Evolutionary conservation across 352 stramenopile species (phyloP).

Genomic region (Pythium chondricola): DNA sequence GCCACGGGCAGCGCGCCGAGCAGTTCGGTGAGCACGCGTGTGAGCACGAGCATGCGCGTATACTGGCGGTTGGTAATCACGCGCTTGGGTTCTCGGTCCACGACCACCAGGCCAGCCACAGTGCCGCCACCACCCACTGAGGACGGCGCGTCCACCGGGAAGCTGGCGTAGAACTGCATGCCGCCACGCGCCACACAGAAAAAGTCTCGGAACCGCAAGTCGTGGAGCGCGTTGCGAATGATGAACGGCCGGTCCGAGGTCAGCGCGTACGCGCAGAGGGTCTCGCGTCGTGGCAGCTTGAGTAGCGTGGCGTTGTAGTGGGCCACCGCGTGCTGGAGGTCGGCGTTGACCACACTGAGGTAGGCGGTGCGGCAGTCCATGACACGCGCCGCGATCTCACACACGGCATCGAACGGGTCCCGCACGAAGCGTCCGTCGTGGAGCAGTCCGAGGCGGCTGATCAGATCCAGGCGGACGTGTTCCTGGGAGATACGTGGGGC

Average conservation of each 20-base stretch:
- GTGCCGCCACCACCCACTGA: constrained; percentile 20
- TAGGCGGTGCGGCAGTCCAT: constrained; percentile 28
- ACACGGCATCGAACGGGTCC: constrained; percentile 22
- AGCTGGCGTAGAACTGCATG: constrained; percentile 32
- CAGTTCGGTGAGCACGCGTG: constrained; percentile 22
- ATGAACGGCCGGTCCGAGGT: constrained; percentile 27
- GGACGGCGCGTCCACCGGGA: constrained; percentile 24
- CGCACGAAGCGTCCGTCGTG: constrained; percentile 3
- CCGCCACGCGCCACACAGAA: constrained; percentile 24
- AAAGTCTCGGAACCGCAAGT: constrained; percentile 32
- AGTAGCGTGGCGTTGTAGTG: constrained; percentile 21
- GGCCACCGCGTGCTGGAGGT: constrained; percentile 25
- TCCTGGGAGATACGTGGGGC: constrained; percentile 16
- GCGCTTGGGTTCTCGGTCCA: constrained; percentile 26
- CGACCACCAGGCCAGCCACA: constrained; percentile 27
- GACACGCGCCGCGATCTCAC: constrained; percentile 25
- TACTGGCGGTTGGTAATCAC: constrained; percentile 28
- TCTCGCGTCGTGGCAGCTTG: constrained; percentile 28
- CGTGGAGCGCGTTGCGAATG: constrained; percentile 25
- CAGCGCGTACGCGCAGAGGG: constrained; percentile 28
- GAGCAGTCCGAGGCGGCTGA: constrained; percentile 23
- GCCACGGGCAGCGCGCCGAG: constrained; percentile 6
- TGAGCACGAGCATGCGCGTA: constrained; percentile 22
- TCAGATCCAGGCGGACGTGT: constrained; percentile 18
- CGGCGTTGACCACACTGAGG: constrained; percentile 24